Conservation (phyloP, 2,329 filamentous ascomycete genomes). For the Rosellinia necatrix region DNA sequence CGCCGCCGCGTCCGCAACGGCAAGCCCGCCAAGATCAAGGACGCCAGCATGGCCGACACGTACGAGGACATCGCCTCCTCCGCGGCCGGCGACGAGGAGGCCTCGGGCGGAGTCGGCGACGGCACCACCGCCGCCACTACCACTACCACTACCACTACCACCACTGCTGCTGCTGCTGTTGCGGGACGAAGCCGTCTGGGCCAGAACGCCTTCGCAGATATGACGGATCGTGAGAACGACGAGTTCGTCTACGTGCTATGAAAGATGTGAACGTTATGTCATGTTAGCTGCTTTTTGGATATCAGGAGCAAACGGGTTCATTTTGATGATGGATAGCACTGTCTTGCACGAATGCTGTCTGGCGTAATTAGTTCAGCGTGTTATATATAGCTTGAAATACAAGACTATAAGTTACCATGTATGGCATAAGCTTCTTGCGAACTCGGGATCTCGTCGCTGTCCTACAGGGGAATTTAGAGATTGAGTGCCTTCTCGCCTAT, state of each 20-base stretch:
- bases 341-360: too few relatives aligned
- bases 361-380: too few relatives aligned
- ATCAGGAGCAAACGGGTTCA: not conserved
- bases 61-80: slow-evolving; percentile 49
- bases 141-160: too few relatives aligned
- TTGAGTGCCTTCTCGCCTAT: too few relatives aligned
- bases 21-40: slow-evolving; percentile 62
- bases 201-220: slow-evolving; percentile 58
- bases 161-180: too few relatives aligned
- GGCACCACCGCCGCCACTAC: too few relatives aligned
- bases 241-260: slow-evolving; percentile 57
- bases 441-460: too few relatives aligned
- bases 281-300: not conserved
- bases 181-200: slow-evolving; percentile 43
- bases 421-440: too few relatives aligned
- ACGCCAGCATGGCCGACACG: slow-evolving; percentile 62
- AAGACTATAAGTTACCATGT: too few relatives aligned
- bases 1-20: slow-evolving; percentile 60
- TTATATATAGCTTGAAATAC: too few relatives aligned
- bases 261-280: not conserved
- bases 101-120: too few relatives aligned
- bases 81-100: slow-evolving; percentile 36
- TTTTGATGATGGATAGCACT: not conserved
- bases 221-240: slow-evolving; percentile 70
- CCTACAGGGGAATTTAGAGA: too few relatives aligned